A percentile compares a stretch with the other conserved stretches of the same genome.
Conservation (phyloP, 2,329 filamentous ascomycete species). For the Parascedosporium putredinis region DNA sequence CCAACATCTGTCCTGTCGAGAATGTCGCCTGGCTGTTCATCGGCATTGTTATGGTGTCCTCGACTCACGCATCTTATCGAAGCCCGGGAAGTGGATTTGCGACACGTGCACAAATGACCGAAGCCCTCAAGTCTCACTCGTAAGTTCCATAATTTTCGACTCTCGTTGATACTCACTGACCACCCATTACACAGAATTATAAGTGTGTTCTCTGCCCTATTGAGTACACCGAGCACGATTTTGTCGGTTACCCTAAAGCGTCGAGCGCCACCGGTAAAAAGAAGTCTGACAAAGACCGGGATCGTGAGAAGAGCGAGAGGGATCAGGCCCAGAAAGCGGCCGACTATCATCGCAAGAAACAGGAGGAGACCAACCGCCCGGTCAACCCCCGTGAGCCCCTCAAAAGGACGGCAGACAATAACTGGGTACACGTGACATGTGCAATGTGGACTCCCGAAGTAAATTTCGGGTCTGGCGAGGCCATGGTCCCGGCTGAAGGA, state of each 20-base stretch:
- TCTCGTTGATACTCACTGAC: neutral
- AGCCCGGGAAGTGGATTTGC: constrained; percentile 75
- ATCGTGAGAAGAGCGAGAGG: constrained; percentile 77
- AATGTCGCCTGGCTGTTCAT: constrained; percentile 88
- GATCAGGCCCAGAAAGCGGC: constrained; percentile 71
- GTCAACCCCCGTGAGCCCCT: constrained; percentile 77
- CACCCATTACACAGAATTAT: constrained; percentile 43
- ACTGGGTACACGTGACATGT: constrained; percentile 95
- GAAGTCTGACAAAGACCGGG: constrained; percentile 74
- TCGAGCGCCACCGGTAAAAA: constrained; percentile 69
- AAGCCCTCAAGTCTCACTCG: constrained; percentile 83
- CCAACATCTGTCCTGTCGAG: constrained; percentile 66
- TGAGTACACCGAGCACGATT: constrained; percentile 68
- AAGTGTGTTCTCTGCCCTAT: constrained; percentile 88
- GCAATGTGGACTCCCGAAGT: constrained; percentile 87
- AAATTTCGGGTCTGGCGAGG: constrained; percentile 77
- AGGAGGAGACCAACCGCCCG: constrained; percentile 76
- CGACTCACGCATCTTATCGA: constrained; percentile 44
- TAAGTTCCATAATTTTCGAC: constrained; percentile 32
- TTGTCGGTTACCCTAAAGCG: constrained; percentile 56
- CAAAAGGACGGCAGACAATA: constrained; percentile 91
- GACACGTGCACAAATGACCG: constrained; percentile 95
- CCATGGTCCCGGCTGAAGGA: constrained; percentile 78
- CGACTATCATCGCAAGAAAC: constrained; percentile 72
- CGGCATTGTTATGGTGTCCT: constrained; percentile 82